phyloP scores from a whole-genome alignment of 2,329 filamentous ascomycete species.

The Tolypocladium paradoxum region DNA sequence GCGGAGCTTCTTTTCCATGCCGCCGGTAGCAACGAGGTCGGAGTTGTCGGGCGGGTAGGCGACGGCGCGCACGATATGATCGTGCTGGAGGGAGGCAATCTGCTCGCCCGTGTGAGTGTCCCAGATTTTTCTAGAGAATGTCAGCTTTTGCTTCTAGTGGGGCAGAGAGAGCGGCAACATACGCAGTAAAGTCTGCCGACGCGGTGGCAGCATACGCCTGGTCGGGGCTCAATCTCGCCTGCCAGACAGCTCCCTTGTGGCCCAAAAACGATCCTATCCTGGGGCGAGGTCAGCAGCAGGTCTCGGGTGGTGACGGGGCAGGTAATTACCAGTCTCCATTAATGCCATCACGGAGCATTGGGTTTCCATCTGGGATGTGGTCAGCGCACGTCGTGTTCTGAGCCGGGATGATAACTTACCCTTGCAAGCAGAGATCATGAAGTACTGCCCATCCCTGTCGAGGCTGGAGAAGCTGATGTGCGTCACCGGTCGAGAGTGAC shows the following conservation, averaged over 20 bases:
- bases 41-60: conserved; percentile 76
- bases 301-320: background rate
- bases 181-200: conserved; percentile 93
- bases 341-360: conserved; percentile 92
- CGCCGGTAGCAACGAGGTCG: conserved; percentile 84
- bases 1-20: conserved; percentile 91
- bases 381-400: conserved; percentile 10
- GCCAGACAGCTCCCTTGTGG: conserved; percentile 97
- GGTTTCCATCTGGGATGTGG: conserved; percentile 68
- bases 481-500: conserved; percentile 84
- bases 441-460: conserved; percentile 75
- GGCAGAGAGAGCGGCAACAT: conserved; percentile 22
- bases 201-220: conserved; percentile 83
- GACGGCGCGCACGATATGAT: conserved; percentile 89
- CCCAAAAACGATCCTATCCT: conserved; percentile 98
- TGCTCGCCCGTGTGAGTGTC: conserved; percentile 91
- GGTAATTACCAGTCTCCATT: conserved; percentile 75
- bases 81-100: conserved; percentile 76
- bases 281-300: conserved; percentile 21
- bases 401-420: conserved; percentile 33
- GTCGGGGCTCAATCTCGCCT: conserved; percentile 81
- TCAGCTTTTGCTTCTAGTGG: conserved; percentile 9
- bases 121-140: conserved; percentile 72
- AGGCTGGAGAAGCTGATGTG: conserved; percentile 83
- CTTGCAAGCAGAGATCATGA: conserved; percentile 89